phyloP scores from a whole-genome alignment of 495 filamentous ascomycete species.

The Astrocystis sublimbata region DNA sequence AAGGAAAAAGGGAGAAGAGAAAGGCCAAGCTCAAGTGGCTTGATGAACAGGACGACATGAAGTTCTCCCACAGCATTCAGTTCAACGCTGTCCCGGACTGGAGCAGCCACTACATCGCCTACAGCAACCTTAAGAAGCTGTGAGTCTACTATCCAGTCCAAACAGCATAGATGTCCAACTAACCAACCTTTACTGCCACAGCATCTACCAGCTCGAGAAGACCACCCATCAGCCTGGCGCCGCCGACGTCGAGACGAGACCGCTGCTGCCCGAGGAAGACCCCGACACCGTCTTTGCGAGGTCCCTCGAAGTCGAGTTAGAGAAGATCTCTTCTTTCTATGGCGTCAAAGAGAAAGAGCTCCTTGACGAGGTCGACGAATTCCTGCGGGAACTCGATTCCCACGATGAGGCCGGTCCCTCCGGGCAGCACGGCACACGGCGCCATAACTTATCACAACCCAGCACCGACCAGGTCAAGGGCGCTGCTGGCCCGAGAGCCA shows the following conservation, averaged over 20 bases:
- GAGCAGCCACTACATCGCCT: slow-evolving; percentile 96
- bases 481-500: slow-evolving; percentile 26
- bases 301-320: slow-evolving; percentile 83
- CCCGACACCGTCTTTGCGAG: slow-evolving; percentile 76
- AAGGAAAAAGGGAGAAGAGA: slow-evolving; percentile 37
- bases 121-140: slow-evolving; percentile 99
- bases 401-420: slow-evolving; percentile 66
- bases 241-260: slow-evolving; percentile 78
- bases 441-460: slow-evolving; percentile 23
- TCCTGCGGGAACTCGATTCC: slow-evolving; percentile 71
- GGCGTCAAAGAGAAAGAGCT: slow-evolving; percentile 83
- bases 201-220: slow-evolving; percentile 94
- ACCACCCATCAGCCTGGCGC: slow-evolving; percentile 55
- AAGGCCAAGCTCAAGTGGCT: slow-evolving; percentile 56
- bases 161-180: neutral
- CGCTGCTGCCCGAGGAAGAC: slow-evolving; percentile 70
- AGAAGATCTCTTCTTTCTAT: slow-evolving; percentile 92
- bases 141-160: slow-evolving; percentile 43
- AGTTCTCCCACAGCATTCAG: slow-evolving; percentile 99
- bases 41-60: slow-evolving; percentile 81
- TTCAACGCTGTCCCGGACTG: slow-evolving; percentile 99
- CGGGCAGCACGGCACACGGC: slow-evolving; percentile 50
- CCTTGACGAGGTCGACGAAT: slow-evolving; percentile 72
- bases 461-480: slow-evolving; percentile 46
- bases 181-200: slow-evolving; percentile 5